A percentile compares a stretch with the other conserved stretches of the same genome.
Conservation (phyloP, 2,329 filamentous ascomycete genomes). For the Microascus cirrosus region DNA sequence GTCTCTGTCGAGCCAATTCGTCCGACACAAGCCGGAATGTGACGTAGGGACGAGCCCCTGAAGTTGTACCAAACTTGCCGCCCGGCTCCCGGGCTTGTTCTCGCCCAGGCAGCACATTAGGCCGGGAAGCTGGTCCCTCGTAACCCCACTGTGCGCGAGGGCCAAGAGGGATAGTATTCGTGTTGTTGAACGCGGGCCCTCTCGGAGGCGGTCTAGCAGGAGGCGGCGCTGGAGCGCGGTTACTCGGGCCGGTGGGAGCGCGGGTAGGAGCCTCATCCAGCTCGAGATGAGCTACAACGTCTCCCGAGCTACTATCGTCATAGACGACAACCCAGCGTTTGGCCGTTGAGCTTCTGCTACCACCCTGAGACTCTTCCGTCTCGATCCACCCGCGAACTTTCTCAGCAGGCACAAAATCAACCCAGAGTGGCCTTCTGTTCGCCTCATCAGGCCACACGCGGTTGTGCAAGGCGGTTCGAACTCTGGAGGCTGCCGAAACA, state of each 20-base stretch:
- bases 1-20: conserved; percentile 51
- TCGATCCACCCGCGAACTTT: conserved; percentile 65
- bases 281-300: conserved; percentile 42
- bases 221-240: conserved; percentile 9
- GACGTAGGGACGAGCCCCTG: conserved; percentile 25
- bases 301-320: conserved; percentile 40
- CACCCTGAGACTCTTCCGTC: conserved; percentile 42
- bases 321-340: conserved; percentile 66
- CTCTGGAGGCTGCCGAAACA: conserved; percentile 61
- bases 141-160: conserved; percentile 18
- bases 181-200: conserved; percentile 10
- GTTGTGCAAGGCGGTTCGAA: conserved; percentile 65
- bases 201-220: conserved; percentile 9
- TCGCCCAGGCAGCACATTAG: conserved; percentile 5
- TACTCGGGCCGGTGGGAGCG: conserved; percentile 3
- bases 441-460: conserved; percentile 80
- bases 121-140: not conserved
- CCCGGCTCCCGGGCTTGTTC: not conserved
- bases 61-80: conserved; percentile 18
- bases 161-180: conserved; percentile 24
- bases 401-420: conserved; percentile 78
- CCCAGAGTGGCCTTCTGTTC: conserved; percentile 72
- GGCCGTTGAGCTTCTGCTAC: conserved; percentile 25
- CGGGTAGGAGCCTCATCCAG: conserved; percentile 7
- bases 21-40: conserved; percentile 48